Base-by-base conservation (phyloP, 495 filamentous ascomycete species). In the Annulohypoxylon bovei region DNA sequence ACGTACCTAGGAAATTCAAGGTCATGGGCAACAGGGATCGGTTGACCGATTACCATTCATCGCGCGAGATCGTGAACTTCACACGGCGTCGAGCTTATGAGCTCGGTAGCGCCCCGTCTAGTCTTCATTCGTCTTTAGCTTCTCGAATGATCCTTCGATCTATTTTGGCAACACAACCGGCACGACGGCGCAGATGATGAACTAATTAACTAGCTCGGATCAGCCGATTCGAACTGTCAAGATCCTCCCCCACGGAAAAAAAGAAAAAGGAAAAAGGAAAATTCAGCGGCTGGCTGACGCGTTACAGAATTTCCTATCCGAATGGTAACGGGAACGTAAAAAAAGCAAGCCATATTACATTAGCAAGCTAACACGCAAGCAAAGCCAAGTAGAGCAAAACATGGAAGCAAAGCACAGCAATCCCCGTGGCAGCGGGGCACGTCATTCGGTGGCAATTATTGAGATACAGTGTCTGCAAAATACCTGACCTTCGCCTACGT, bases 391-490 rank as follows among this genome's bases (percentile, higher is more conserved):
- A 27, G 23, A 49, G n/a, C 39, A 6, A 42, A 62, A 52, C 30
- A 16, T 7, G 44, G n/a, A 33, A 53, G 47, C 49, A 53, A 33
- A 53, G 20, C 18, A 23, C 33, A 53, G 20, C 49, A n/a, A 23
- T 33, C 22, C 23, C 27, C 49, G 16, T 32, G 33, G 40, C 61
- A 53, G 55, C 42, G 49, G 49, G 70, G 61, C 61, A 72, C 70
- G 70, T 72, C 70, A 72, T 65, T 62, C 44, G 49, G 65, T 68
- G 65, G 65, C 70, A 50, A 72, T 32, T 61, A 57, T 50, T 50
- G 23, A 25, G 46, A 50, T 47, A 23, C 44, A 25, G 44, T 64
- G 46, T 58, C 44, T 50, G 35, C 47, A 12, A 37, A 33, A 63
- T 56, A 23, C 54, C 25, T 42, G 39, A 16, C 39, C 39, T 20